Conservation (phyloP, 352 stramenopile genomes). For the Aphanomyces euteiches region DNA sequence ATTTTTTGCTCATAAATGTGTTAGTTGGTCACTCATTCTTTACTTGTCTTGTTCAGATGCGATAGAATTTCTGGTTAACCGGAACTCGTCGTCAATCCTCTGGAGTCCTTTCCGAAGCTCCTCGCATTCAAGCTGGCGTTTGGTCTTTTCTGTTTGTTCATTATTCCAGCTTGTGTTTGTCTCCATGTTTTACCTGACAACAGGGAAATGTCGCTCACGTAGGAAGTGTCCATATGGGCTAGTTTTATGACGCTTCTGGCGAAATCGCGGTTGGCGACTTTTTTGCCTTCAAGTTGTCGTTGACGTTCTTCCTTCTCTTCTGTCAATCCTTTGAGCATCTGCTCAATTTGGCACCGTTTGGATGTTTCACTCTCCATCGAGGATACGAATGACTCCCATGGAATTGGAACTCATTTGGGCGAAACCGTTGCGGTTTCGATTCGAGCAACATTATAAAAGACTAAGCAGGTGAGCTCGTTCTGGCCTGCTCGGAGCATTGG, state of each 20-base stretch:
- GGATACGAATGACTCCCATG: too few relatives aligned
- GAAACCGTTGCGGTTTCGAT: too few relatives aligned
- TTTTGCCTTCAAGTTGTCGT: background rate
- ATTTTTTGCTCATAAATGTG: background rate
- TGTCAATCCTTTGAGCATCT: background rate
- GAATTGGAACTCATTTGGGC: too few relatives aligned
- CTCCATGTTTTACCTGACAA: background rate
- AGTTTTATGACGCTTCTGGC: constrained; percentile 17
- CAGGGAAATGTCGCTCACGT: background rate
- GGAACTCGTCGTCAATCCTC: too few relatives aligned
- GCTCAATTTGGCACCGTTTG: background rate
- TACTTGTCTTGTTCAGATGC: constrained; percentile 15
- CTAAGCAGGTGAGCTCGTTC: too few relatives aligned
- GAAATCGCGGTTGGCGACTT: background rate
- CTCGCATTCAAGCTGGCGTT: too few relatives aligned
- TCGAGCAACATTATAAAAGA: too few relatives aligned
- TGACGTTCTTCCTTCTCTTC: background rate
- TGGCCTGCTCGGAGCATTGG: too few relatives aligned
- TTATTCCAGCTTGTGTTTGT: background rate
- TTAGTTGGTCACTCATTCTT: background rate
- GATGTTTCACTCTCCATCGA: background rate
- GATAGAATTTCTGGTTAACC: background rate
- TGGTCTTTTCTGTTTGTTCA: background rate
- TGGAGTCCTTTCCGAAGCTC: too few relatives aligned
- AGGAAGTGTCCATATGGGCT: background rate